Conservation (phyloP, 2,329 filamentous ascomycete species). For the Penicillium sp. region DNA sequence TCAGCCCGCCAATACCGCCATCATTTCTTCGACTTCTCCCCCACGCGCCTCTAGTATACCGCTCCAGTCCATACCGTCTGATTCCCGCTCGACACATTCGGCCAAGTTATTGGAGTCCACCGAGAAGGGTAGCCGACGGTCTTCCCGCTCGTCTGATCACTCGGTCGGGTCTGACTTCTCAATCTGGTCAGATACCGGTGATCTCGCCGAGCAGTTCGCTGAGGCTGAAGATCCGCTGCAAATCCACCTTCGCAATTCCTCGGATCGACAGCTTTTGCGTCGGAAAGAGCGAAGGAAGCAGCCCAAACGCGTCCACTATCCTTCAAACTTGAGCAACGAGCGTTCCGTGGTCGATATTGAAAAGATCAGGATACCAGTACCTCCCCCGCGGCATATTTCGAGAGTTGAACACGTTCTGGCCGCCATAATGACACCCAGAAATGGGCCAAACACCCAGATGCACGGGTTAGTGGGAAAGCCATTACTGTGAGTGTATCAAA, state of each 20-base stretch:
- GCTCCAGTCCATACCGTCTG: constrained; percentile 58
- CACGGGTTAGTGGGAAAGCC: constrained; percentile 93
- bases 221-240: constrained; percentile 74
- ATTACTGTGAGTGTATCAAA: constrained; percentile 59
- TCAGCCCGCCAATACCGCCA: constrained; percentile 70
- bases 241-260: constrained; percentile 54
- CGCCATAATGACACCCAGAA: constrained; percentile 73
- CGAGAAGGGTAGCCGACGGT: constrained; percentile 45
- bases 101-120: constrained; percentile 33
- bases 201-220: constrained; percentile 82
- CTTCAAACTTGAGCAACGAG: constrained; percentile 40
- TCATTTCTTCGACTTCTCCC: constrained; percentile 66
- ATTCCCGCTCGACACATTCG: constrained; percentile 25
- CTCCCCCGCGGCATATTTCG: constrained; percentile 55
- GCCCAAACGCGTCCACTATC: constrained; percentile 63
- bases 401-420: constrained; percentile 63
- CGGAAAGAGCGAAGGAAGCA: constrained; percentile 31
- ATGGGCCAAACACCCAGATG: constrained; percentile 58
- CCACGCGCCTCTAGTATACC: constrained; percentile 71
- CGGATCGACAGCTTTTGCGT: constrained; percentile 50
- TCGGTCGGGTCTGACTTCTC: constrained; percentile 61
- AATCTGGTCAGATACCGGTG: constrained; percentile 87
- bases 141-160: constrained; percentile 42
- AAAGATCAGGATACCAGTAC: constrained; percentile 65
- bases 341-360: constrained; percentile 32